Base-by-base conservation (phyloP, 164 flowering plant species). In the Dillenia turbinata region DNA sequence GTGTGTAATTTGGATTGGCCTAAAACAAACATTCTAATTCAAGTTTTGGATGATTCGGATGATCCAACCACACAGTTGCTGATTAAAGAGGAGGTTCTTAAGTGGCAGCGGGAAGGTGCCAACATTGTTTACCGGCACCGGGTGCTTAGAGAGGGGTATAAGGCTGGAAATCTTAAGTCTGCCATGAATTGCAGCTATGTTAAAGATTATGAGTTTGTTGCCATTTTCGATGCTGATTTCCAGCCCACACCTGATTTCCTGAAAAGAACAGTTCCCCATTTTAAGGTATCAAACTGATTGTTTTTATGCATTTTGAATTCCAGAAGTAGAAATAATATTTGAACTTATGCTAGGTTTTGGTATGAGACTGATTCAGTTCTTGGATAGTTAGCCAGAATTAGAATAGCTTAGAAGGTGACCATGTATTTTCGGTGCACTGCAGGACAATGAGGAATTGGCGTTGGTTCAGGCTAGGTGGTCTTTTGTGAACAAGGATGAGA, bases 391-490 rank as follows among this genome's bases (percentile, higher is more conserved):
- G 40, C 40, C 5, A 33, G 40, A 33, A 33, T 33, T 33, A 33
- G 40, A 33, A 33, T 33, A 4, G 40, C 40, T 33, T 33, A 33
- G 40, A 5, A 33, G 40, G 40, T 33, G 40, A 33, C 40, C 40
- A 33, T 33, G 5, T 33, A 33, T 33, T 33, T 33, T 33, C 5
- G 40, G 40, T 61, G 44, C 52, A 46, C 47, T 68, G 47, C 81
- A 91, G 97, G 96, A 82, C 60, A 88, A 91, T 48, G 97, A 87
- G 22, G 96, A 94, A 14, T 52, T 94, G 10, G 99, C 83, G 12
- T 67, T 94, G 72, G 99, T 94, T 69, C 99, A 94, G 61, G 97
- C 99, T n/a, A 89, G 99, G 65, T 94, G 99, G 99, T 89, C 99
- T 2, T 94, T 94, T 76, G 99, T 94, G 70, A 93, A 93, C 80